Evolutionary conservation across 768 basidiomycete genomes (phyloP).

Genomic region (Hirschioporus abietinus): DNA sequence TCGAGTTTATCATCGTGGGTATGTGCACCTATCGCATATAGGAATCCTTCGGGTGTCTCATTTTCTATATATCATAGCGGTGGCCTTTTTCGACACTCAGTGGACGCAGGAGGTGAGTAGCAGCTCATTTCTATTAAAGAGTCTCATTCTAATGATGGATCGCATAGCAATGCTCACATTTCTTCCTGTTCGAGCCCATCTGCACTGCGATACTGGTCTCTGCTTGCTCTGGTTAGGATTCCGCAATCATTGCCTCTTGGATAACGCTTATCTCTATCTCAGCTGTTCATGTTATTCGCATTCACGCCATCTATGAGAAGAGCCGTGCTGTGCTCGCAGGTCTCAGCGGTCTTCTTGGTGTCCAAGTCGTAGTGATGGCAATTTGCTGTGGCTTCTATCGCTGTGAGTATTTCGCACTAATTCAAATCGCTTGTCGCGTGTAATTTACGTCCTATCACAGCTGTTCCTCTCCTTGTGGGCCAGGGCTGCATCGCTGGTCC

Average conservation of each 20-base stretch:
- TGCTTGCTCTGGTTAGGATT: conserved; percentile 49
- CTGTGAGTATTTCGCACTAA: conserved; percentile 35
- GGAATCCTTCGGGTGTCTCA: conserved; percentile 7
- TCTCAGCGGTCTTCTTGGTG: conserved; percentile 55
- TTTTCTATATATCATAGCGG: conserved; percentile 38
- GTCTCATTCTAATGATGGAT: not conserved
- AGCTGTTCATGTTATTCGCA: conserved; percentile 72
- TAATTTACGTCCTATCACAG: conserved; percentile 27
- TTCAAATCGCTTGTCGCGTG: conserved; percentile 7
- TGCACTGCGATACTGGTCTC: conserved; percentile 77
- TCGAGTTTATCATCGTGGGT: conserved; percentile 77
- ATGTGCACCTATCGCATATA: conserved; percentile 12
- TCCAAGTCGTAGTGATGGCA: conserved; percentile 70
- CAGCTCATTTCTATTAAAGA: not conserved
- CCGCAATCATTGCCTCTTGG: not conserved
- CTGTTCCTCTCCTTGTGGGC: conserved; percentile 62
- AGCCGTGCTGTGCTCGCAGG: conserved; percentile 44
- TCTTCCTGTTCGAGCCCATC: conserved; percentile 85
- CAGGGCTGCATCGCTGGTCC: conserved; percentile 89
- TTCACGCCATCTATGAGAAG: conserved; percentile 76
- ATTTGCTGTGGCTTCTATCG: conserved; percentile 75
- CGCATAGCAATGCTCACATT: conserved; percentile 52
- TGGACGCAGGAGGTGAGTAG: conserved; percentile 49
- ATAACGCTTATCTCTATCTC: conserved; percentile 4
- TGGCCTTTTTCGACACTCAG: conserved; percentile 79